Base-by-base conservation (phyloP, 2,329 filamentous ascomycete species). In the Colletotrichum navitas region DNA sequence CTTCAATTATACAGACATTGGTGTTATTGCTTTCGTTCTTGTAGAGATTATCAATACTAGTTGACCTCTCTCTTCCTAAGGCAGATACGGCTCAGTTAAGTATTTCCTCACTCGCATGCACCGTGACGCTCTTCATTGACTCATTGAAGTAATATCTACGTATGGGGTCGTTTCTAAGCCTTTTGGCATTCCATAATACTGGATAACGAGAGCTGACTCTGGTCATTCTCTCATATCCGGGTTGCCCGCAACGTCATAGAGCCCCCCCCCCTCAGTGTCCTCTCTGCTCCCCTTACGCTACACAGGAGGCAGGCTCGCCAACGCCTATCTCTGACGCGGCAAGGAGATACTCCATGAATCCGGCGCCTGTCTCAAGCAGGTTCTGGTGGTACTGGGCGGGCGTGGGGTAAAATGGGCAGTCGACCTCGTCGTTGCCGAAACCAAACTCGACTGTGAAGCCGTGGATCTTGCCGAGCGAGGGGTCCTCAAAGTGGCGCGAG, bases 381-480 rank as follows among this genome's bases (percentile, higher is more conserved):
- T 81, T 85, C 63, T 76, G 71, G 71, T 83, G 81, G 74, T 85
- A 86, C 76, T 82, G 79, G 45, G 78, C 74, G 2, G 76, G 75
- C 1, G 81, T 82, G 0, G 85, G 85, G 72, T 88, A 88, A 71
- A 87, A 88, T 0, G 81, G 80, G 60, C 82, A 81, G 3, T 76
- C 77, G 3, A 76, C 77, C 36, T 72, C 71, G 11, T 73, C 66
- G 68, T 82, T 82, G 7, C 76, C 78, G 60, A 80, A 80, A 0
- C 86, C 85, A 76, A 88, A 87, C 77, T 88, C 85, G 29, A 88
- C 75, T 0, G 81, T 83, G 59, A 84, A 81, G 1, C 81, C 81
- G 63, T 84, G 80, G 21, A 87, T 76, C 62, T 82, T 80, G 67
- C 80, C 82, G 49, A 78, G 76, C 2, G 67, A 76, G 0, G 77